Base-by-base conservation (phyloP, 306 rosid genomes). In the Astragalus glycyphyllos region DNA sequence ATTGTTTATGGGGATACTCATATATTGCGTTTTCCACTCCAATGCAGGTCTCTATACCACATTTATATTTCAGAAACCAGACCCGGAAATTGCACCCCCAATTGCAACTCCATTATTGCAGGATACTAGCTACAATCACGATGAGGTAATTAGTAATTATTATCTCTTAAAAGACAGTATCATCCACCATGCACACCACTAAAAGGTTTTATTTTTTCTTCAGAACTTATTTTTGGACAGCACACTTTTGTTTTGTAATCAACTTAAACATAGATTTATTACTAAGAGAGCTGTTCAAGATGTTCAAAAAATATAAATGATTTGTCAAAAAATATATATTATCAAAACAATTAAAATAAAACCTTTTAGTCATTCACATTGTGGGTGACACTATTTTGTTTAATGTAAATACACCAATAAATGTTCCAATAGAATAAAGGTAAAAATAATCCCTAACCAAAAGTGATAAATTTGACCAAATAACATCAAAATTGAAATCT, bases 11-110 rank as follows among this genome's bases (percentile, higher is more conserved):
- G 16, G 40, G 46, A n/a, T 64, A 45, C 73, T 56, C 59, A 57
- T 49, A 65, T 20, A 23, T 5, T 42, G 26, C 12, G 12, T 49
- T 75, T 80, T 48, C 23, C 62, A 42, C 68, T 74, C 71, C 74
- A 58, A 59, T 60, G 73, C 86, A 94, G 97, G 99, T 79, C 89
- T 89, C 66, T 89, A 89, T 71, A 82, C 95, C 58, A 91, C 97
- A 45, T 91, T 94, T 79, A 91, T 94, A 86, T 90, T 94, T 72
- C 97, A 87, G 79, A 94, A 94, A 80, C 97, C 96, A 73, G 92
- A 94, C 81, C 99, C 99, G 7, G 95, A 91, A 64, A 58, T 86
- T 15, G 71, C 74, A 41, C 97, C 96, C 7, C 98, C 96, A 7
- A 68, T 86, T 50, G 48, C 41, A 42, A 80, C 91, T 58, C 99